A percentile compares a stretch with the other conserved stretches of the same genome.
Conservation (phyloP, 805 yeast species). For the Candida pseudofarinosa region DNA sequence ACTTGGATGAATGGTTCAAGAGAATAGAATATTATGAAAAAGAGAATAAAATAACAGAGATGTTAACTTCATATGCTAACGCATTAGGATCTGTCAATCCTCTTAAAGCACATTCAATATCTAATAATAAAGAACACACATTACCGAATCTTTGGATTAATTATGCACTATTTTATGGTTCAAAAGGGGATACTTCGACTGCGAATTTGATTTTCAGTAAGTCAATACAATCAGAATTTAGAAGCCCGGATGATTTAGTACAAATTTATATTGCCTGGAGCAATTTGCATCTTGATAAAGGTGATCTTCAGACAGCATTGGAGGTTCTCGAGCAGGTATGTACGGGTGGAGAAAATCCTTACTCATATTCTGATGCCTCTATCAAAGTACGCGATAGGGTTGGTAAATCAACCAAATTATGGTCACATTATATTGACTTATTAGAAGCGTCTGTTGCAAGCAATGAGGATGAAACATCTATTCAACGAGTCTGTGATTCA, state of each 20-base stretch:
- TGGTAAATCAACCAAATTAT: slow-evolving; percentile 58
- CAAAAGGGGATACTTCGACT: slow-evolving; percentile 48
- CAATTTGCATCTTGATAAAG: slow-evolving; percentile 53
- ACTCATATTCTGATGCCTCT: slow-evolving; percentile 33
- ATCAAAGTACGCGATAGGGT: slow-evolving; percentile 55
- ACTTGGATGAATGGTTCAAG: slow-evolving; percentile 65
- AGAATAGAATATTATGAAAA: slow-evolving; percentile 45
- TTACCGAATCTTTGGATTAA: slow-evolving; percentile 64
- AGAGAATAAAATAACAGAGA: slow-evolving; percentile 35
- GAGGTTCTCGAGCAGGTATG: slow-evolving; percentile 28
- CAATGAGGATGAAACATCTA: slow-evolving; percentile 21
- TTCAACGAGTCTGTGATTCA: slow-evolving; percentile 18
- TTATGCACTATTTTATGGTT: slow-evolving; percentile 64
- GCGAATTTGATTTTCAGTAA: slow-evolving; percentile 62
- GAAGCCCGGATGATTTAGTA: slow-evolving; percentile 58
- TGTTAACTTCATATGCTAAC: slow-evolving; percentile 51
- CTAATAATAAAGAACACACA: slow-evolving; percentile 18
- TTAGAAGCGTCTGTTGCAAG: slow-evolving; percentile 53
- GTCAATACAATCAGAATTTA: slow-evolving; percentile 68
- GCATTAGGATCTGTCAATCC: slow-evolving; percentile 72
- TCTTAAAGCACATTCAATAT: slow-evolving; percentile 28
- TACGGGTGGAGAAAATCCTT: slow-evolving; percentile 8
- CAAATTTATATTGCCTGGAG: slow-evolving; percentile 75
- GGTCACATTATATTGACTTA: slow-evolving; percentile 72
- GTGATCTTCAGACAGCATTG: slow-evolving; percentile 41